phyloP scores from a whole-genome alignment of 345 rosid genomes.

The Gossypium ekmanianum region DNA sequence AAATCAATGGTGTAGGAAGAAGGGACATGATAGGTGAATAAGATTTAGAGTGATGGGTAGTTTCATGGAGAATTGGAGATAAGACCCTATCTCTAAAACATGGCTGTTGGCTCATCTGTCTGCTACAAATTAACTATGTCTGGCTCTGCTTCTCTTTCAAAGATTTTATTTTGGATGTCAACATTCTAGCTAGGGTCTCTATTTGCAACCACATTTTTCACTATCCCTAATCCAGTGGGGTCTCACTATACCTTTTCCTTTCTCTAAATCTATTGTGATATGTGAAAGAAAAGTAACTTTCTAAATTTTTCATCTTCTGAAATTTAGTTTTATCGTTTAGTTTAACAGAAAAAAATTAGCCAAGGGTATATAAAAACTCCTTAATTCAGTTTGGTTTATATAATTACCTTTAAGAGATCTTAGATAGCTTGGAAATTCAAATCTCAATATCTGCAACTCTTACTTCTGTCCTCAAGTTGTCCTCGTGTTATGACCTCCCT shows the following conservation, averaged over 20 bases:
- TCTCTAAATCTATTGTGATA: not conserved
- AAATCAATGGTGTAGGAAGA: not conserved
- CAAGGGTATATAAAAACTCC: not conserved
- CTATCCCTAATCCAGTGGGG: not conserved
- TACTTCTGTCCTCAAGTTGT: no score
- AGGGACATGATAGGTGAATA: not conserved
- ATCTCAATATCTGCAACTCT: no score
- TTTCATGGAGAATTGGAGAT: conserved; percentile 5
- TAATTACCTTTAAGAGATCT: no score
- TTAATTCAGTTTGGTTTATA: no score
- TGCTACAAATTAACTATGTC: not conserved
- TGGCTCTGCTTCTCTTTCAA: not conserved
- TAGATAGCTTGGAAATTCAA: no score
- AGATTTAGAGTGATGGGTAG: not conserved
- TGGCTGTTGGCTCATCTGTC: not conserved
- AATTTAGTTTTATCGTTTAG: not conserved
- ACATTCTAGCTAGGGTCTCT: not conserved
- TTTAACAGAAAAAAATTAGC: not conserved
- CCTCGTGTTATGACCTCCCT: no score
- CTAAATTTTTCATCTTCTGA: not conserved
- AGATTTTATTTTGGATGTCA: not conserved
- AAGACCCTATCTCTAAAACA: conserved; percentile 17
- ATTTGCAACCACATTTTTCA: not conserved
- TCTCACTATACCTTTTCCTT: not conserved
- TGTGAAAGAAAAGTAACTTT: not conserved